phyloP scores from a whole-genome alignment of 257 asterid genomes.

The Osmanthus fragrans region DNA sequence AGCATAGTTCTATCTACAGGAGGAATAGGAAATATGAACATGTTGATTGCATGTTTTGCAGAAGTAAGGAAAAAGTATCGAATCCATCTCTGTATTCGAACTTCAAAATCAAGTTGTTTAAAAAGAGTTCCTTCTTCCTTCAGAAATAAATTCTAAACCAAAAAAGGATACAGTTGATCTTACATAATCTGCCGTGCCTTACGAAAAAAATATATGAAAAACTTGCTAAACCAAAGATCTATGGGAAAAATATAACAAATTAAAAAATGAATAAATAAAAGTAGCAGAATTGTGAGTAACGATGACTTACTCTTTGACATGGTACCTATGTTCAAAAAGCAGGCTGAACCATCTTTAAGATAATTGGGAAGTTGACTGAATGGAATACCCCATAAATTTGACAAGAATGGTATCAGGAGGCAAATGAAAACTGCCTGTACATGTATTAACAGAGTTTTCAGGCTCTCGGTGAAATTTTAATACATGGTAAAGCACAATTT shows the following conservation, averaged over 20 bases:
- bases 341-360: constrained; percentile 92
- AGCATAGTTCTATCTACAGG: background rate
- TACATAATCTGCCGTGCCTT: background rate
- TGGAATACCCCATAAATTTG: constrained; percentile 92
- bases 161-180: background rate
- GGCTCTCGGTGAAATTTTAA: constrained; percentile 25
- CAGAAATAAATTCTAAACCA: background rate
- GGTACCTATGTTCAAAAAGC: constrained; percentile 85
- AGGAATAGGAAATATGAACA: background rate
- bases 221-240: background rate
- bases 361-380: constrained; percentile 75
- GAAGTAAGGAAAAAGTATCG: background rate
- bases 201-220: background rate
- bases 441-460: background rate
- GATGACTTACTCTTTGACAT: constrained; percentile 58
- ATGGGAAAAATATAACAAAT: background rate
- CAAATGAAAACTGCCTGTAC: constrained; percentile 81
- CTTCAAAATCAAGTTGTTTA: background rate
- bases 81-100: background rate
- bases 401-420: constrained; percentile 91
- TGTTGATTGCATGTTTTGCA: background rate
- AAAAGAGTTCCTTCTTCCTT: background rate
- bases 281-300: constrained; percentile 10
- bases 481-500: constrained; percentile 1
- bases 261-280: background rate